Base-by-base conservation (phyloP, 1,139 yeast genomes). In the Geotrichum klebahnii region DNA sequence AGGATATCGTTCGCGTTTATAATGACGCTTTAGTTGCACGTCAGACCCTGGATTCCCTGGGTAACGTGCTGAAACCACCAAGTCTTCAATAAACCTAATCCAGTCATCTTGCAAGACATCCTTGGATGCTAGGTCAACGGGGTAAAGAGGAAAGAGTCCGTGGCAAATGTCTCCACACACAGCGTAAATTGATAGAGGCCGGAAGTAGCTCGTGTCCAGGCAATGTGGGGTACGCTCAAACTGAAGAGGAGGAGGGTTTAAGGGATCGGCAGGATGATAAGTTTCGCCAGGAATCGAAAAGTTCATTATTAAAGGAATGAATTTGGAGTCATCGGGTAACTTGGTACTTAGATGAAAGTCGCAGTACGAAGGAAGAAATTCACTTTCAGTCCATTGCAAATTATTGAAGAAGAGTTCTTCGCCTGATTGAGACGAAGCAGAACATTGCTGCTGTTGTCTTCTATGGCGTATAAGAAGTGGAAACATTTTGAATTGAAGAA, bases 61-160 rank as follows among this genome's bases (percentile, higher is more conserved):
- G 20, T 40, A 40, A 5, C 44, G 5, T 26, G 44, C 44, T 8
- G 34, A 26, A 28, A 32, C 32, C 5, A 40, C 44, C 33, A 40
- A 12, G 34, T 40, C 44, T 14, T 40, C 44, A 17, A 40, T n/a
- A 40, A 40, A 40, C 34, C 32, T 24, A 10, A 24, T 16, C 44
- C 44, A 40, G 22, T 24, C 34, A 5, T 40, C 44, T 22, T 40
- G 44, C 5, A 19, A 9, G 14, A 40, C 22, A 26, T 28, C 44
- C 6, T 14, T 26, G 4, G 17, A 16, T 16, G 19, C 24, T 3
- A 40, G 5, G 14, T 24, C 19, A 3, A 16, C 14, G 3, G 44
- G 44, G 14, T 40, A 40, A 17, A 40, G 26, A 3, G 44, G 44
- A 16, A 24, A 10, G 19, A 40, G 22, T 8, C 44, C 44, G 3